Conservation (phyloP, 495 filamentous ascomycete genomes). For the Eremomyces bilateralis region DNA sequence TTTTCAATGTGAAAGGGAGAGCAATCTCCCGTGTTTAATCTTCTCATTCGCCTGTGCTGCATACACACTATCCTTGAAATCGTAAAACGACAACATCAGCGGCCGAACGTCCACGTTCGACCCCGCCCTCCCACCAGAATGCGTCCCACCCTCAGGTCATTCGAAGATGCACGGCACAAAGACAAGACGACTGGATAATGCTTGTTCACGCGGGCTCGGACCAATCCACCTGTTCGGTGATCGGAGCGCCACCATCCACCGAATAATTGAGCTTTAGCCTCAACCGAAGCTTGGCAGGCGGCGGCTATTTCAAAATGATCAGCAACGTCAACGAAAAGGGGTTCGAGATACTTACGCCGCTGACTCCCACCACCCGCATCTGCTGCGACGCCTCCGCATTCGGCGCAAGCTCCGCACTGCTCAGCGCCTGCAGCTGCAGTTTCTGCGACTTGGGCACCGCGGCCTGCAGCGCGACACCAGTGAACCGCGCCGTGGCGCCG, state of each 20-base stretch:
- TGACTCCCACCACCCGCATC: slow-evolving; percentile 65
- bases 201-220: slow-evolving; percentile 49
- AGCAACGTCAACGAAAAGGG: slow-evolving; percentile 4
- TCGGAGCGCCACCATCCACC: slow-evolving; percentile 40
- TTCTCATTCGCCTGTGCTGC: no score
- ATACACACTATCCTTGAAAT: no score
- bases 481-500: slow-evolving; percentile 39
- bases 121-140: no score
- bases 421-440: slow-evolving; percentile 73
- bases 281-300: slow-evolving; percentile 52
- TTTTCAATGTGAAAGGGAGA: no score
- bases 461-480: slow-evolving; percentile 62
- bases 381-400: slow-evolving; percentile 70
- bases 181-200: no score
- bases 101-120: no score
- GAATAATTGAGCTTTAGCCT: slow-evolving; percentile 67
- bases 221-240: slow-evolving; percentile 94
- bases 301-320: slow-evolving; percentile 20
- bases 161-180: no score
- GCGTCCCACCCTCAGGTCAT: no score
- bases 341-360: slow-evolving; percentile 84
- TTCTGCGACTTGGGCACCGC: slow-evolving; percentile 93
- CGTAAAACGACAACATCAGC: no score
- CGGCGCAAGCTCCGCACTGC: slow-evolving; percentile 45
- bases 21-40: no score